Percentiles rank a stretch among this genome's conserved stretches.
Evolutionary conservation across 257 asterid species (phyloP).

Genomic region (Primulina eburnea): DNA sequence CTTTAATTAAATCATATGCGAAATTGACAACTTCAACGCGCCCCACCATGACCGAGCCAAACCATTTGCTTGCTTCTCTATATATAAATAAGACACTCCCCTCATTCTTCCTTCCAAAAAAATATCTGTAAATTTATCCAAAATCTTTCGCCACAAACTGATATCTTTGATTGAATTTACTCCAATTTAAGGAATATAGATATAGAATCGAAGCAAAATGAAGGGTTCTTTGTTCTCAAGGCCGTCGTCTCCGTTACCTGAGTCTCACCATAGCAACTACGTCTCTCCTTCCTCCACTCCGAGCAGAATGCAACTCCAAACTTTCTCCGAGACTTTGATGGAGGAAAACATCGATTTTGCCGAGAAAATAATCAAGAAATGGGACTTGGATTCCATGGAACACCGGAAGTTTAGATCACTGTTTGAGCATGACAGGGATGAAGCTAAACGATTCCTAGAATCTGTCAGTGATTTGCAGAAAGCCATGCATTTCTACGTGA

Average conservation of each 20-base stretch:
- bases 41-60: no score
- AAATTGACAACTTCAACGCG: no score
- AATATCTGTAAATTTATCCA: no score
- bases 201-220: conserved; percentile 10
- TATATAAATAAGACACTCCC: no score
- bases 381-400: conserved; percentile 34
- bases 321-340: conserved; percentile 54
- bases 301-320: conserved; percentile 22
- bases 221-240: conserved; percentile 33
- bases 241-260: conserved; percentile 46
- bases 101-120: no score
- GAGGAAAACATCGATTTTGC: conserved; percentile 59
- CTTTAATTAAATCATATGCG: no score
- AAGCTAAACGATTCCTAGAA: conserved; percentile 42
- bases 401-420: conserved; percentile 29
- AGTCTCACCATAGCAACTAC: conserved; percentile 24
- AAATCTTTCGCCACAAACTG: no score
- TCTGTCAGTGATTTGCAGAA: conserved; percentile 43
- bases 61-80: no score
- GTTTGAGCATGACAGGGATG: conserved; percentile 37
- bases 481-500: conserved; percentile 54
- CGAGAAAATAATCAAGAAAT: conserved; percentile 37
- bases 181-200: no score
- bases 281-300: conserved; percentile 31
- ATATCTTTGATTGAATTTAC: no score